Evolutionary conservation across 352 stramenopile species (phyloP).

Genomic region (Pythium phragmiticola): DNA sequence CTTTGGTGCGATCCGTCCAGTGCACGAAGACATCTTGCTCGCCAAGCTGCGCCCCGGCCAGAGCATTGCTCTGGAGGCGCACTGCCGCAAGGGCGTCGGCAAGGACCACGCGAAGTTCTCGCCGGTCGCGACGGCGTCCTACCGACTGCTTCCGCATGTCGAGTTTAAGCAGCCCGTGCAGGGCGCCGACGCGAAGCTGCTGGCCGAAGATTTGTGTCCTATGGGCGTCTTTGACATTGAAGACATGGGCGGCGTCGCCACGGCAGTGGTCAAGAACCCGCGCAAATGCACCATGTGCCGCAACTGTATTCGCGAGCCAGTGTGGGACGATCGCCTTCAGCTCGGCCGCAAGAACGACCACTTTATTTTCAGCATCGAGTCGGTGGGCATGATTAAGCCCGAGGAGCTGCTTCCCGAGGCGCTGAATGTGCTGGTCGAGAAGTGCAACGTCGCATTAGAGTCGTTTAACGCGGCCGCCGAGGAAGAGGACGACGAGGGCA

Average conservation of each 20-base stretch:
- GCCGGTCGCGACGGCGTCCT: constrained; percentile 95
- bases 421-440: constrained; percentile 76
- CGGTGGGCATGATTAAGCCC: constrained; percentile 84
- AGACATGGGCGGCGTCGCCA: constrained; percentile 72
- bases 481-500: constrained; percentile 41
- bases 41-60: constrained; percentile 96
- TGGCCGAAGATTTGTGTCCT: constrained; percentile 65
- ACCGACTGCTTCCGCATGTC: constrained; percentile 90
- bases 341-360: constrained; percentile 93
- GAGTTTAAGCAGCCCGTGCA: constrained; percentile 65
- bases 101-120: constrained; percentile 99
- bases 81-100: constrained; percentile 93
- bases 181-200: constrained; percentile 56
- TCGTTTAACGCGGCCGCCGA: constrained; percentile 62
- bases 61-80: constrained; percentile 94
- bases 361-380: constrained; percentile 95
- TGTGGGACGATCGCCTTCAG: constrained; percentile 86
- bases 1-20: constrained; percentile 80
- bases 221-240: constrained; percentile 92
- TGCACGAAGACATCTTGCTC: constrained; percentile 96
- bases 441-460: constrained; percentile 84
- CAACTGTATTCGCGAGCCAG: constrained; percentile 93
- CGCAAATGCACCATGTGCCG: constrained; percentile 95
- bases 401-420: constrained; percentile 80
- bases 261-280: constrained; percentile 81